A percentile compares a stretch with the other conserved stretches of the same genome.
phyloP scores from a whole-genome alignment of 345 rosid species.

The Populus ilicifolia region DNA sequence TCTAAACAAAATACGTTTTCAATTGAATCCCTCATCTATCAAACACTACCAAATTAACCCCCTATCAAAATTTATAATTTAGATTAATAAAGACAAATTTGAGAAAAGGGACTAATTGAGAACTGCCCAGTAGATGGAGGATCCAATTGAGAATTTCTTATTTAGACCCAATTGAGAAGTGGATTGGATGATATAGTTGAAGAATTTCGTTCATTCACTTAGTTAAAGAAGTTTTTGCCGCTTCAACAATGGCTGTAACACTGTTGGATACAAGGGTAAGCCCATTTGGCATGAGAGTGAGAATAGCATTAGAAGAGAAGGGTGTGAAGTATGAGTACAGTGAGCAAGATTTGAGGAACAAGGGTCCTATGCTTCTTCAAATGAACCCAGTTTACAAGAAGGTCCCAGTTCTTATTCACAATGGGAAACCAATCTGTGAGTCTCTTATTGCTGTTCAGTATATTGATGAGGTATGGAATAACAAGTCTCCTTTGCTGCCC shows the following conservation, averaged over 20 bases:
- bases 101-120: too few relatives aligned
- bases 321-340: not conserved
- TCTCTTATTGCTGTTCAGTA: not conserved
- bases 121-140: too few relatives aligned
- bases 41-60: too few relatives aligned
- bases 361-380: not conserved
- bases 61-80: too few relatives aligned
- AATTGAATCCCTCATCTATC: too few relatives aligned
- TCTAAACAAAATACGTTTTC: too few relatives aligned
- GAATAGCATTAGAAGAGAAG: not conserved
- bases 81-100: too few relatives aligned
- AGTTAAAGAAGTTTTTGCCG: not conserved
- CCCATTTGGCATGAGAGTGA: not conserved
- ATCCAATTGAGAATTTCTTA: too few relatives aligned
- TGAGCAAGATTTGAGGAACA: not conserved
- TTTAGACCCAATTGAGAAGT: too few relatives aligned
- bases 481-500: not conserved
- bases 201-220: too few relatives aligned
- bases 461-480: not conserved
- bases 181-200: too few relatives aligned
- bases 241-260: not conserved
- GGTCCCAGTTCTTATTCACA: not conserved
- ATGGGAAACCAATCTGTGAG: not conserved
- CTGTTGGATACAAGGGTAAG: not conserved
- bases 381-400: not conserved